Conservation (phyloP, 257 asterid species). For the Solanum boliviense region DNA sequence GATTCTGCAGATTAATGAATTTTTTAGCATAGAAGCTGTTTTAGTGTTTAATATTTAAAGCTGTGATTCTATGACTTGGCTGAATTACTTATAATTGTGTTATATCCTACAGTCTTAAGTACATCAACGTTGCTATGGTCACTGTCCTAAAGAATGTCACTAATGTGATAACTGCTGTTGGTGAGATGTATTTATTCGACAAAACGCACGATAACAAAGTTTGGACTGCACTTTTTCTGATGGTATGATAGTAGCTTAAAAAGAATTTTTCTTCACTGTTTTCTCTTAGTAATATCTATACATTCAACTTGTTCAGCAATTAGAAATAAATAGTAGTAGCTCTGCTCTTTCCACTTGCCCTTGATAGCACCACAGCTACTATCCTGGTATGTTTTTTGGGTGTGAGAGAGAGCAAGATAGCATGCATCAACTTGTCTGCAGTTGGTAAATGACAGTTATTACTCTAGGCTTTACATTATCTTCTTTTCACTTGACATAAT, state of each 20-base stretch:
- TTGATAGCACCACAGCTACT: not conserved
- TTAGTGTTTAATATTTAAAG: not conserved
- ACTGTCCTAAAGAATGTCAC: constrained; percentile 98
- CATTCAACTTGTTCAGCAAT: not conserved
- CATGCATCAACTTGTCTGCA: not conserved
- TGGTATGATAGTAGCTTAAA: constrained; percentile 37
- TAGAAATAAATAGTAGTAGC: not conserved
- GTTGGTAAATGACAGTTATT: not conserved
- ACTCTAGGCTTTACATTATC: not conserved
- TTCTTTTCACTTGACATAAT: not conserved
- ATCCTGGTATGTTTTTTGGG: not conserved
- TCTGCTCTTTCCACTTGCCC: not conserved
- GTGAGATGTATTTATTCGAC: constrained; percentile 88
- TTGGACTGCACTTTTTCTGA: constrained; percentile 94
- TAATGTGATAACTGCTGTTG: constrained; percentile 92
- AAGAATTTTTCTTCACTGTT: not conserved
- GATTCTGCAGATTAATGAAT: not conserved
- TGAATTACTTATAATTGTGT: not conserved
- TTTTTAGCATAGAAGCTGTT: not conserved
- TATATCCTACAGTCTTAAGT: constrained; percentile 54
- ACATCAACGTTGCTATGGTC: constrained; percentile 96
- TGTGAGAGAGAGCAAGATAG: not conserved
- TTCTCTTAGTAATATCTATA: not conserved
- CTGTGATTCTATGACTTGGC: not conserved
- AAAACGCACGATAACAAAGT: constrained; percentile 88